Conservation (phyloP, 768 basidiomycete species). For the Mycena epipterygia region DNA sequence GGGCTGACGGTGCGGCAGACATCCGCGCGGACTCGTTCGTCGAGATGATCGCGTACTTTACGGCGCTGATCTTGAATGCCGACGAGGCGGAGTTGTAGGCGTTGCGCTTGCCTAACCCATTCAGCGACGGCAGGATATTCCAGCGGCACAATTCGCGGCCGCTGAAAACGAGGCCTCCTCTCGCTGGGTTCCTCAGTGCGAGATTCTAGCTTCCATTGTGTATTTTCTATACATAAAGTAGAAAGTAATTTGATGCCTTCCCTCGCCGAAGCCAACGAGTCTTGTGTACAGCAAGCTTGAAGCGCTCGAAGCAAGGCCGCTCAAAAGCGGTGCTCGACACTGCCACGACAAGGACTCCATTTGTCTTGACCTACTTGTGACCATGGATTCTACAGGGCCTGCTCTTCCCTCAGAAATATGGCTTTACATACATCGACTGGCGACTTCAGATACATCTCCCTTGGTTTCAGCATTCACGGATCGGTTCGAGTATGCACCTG, state of each 20-base stretch:
- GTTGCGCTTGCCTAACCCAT: neutral
- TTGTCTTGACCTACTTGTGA: neutral
- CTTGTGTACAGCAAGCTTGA: too few relatives aligned
- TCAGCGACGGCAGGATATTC: neutral
- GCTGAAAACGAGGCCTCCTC: neutral
- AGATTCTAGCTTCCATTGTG: too few relatives aligned
- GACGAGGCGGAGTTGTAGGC: conserved; percentile 22
- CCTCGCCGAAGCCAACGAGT: too few relatives aligned
- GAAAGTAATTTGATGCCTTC: too few relatives aligned
- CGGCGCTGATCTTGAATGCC: conserved; percentile 28
- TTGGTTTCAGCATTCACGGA: neutral
- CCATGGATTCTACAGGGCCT: neutral
- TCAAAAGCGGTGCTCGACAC: too few relatives aligned
- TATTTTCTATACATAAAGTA: too few relatives aligned
- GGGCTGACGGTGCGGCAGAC: neutral
- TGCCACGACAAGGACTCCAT: neutral
- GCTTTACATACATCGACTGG: conserved; percentile 26
- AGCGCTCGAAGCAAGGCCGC: too few relatives aligned
- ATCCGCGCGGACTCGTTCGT: conserved; percentile 16
- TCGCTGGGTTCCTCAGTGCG: too few relatives aligned
- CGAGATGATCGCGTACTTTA: conserved; percentile 33
- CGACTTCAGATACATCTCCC: conserved; percentile 7
- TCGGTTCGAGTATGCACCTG: neutral
- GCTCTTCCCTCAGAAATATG: conserved; percentile 21
- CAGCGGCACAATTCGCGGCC: neutral